Conservation (phyloP, 352 stramenopile genomes). For the Phytophthora syringae region DNA sequence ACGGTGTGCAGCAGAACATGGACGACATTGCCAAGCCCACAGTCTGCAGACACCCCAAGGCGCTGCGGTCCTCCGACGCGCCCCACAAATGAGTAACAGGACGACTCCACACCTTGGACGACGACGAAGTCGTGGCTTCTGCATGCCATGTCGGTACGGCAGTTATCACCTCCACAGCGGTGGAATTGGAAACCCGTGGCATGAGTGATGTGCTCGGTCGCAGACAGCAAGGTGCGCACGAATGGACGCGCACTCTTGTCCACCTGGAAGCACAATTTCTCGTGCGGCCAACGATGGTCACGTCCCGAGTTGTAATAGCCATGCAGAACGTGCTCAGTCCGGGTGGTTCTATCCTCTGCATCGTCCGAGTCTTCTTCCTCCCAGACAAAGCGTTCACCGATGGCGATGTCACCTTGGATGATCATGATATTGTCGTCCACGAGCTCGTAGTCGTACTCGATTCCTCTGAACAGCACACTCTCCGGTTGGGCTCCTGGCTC, state of each 20-base stretch:
- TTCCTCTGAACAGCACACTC: slow-evolving; percentile 70
- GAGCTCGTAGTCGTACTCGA: slow-evolving; percentile 86
- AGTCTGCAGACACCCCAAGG: slow-evolving; percentile 75
- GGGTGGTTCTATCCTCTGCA: slow-evolving; percentile 11
- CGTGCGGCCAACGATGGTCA: slow-evolving; percentile 75
- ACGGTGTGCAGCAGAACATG: slow-evolving; percentile 82
- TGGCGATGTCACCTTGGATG: slow-evolving; percentile 80
- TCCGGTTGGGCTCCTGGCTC: slow-evolving; percentile 12
- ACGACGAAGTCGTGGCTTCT: slow-evolving; percentile 63
- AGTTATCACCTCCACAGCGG: slow-evolving; percentile 57
- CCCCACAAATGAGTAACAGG: slow-evolving; percentile 82
- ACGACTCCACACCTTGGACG: slow-evolving; percentile 58
- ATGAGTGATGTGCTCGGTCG: slow-evolving; percentile 65
- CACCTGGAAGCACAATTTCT: slow-evolving; percentile 73
- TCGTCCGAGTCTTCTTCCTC: slow-evolving; percentile 25
- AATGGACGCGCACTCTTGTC: slow-evolving; percentile 51
- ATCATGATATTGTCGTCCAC: slow-evolving; percentile 78
- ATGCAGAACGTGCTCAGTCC: slow-evolving; percentile 53
- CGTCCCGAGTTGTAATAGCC: slow-evolving; percentile 85
- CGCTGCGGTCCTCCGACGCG: slow-evolving; percentile 70
- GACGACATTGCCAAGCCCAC: slow-evolving; percentile 76
- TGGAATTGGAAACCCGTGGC: slow-evolving; percentile 75
- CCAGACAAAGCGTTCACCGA: slow-evolving; percentile 61
- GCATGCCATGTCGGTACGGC: slow-evolving; percentile 50
- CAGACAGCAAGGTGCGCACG: slow-evolving; percentile 48